Evolutionary conservation across 352 stramenopile species (phyloP), one percentile per base, ranked within the genome.

Genomic region (Pythium rishiriense): DNA sequence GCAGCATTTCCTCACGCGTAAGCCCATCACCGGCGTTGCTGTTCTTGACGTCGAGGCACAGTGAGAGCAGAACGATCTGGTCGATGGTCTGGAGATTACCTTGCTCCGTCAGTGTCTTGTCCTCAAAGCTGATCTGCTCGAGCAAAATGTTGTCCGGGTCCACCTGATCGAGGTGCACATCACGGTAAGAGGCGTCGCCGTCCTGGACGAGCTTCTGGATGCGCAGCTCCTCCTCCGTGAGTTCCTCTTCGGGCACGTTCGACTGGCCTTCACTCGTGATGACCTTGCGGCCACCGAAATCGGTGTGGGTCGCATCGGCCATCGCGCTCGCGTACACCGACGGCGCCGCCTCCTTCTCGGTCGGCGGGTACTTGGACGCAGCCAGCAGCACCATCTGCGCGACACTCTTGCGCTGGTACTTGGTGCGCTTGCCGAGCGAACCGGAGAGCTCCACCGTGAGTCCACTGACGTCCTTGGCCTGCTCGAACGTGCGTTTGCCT

Each of bases 31-130:
- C 89, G 4, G 93, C 91, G 64, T 98, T 98, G 69, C 81, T 96
- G 77, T 98, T 98, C 70, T 98, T 98, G 9, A 98, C 94, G 70
- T 98, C 96, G 35, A 98, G 74, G 71, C 96, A 99, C n/a, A 98
- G 67, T 33, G 91, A 93, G 15, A 98, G 69, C 9, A 98, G 55
- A 56, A 99, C 96, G 29, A 96, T 84, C 67, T 94, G 87, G 62
- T 95, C 87, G 3, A 91, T 77, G 26, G 82, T 79, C 64, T 91
- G 83, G 48, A 95, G 64, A 55, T 93, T 92, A 25, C 78, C 78
- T 53, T 92, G 80, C 25, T 90, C 69, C 8, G 79, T 89, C 28
- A 83, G 58, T 41, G 70, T 69, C 37, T 65, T 70, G 63, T 94
- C 83, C 58, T 91, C 84, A 52, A 98, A 98, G 55, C 89, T 73